phyloP scores from a whole-genome alignment of 1,284 basidiomycete genomes.

The Exobasidium cylindrosporum region DNA sequence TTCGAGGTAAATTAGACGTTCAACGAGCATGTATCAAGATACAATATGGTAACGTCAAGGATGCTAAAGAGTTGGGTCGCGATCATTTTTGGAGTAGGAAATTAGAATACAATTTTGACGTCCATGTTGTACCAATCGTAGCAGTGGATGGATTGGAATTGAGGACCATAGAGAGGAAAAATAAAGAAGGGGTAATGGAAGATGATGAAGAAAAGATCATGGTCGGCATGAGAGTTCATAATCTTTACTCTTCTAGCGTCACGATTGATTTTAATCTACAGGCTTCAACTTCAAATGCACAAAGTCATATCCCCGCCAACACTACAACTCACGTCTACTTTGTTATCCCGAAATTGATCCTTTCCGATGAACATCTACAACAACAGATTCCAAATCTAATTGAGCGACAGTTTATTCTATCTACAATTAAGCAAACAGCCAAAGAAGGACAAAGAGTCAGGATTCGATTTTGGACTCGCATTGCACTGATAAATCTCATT shows the following conservation, averaged over 20 bases:
- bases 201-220: conserved; percentile 70
- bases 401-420: conserved; percentile 12
- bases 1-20: conserved; percentile 84
- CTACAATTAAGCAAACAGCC: conserved; percentile 18
- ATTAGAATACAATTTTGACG: conserved; percentile 75
- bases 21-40: conserved; percentile 73
- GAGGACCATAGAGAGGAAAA: background rate
- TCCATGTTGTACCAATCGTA: conserved; percentile 89
- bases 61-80: conserved; percentile 57
- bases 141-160: conserved; percentile 61
- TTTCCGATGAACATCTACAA: background rate
- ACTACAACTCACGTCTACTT: background rate
- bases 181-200: conserved; percentile 15
- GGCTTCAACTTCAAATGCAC: background rate
- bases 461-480: conserved; percentile 43
- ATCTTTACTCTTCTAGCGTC: conserved; percentile 82
- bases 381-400: conserved; percentile 6
- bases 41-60: conserved; percentile 70
- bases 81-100: conserved; percentile 73
- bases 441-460: conserved; percentile 18
- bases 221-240: conserved; percentile 79
- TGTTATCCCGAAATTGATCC: background rate
- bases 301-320: background rate
- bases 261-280: conserved; percentile 66
- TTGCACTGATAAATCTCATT: conserved; percentile 57